These are phyloP conservation scores for Pseudogymnoascus sp. DNA, from an alignment of 2,329 filamentous ascomycete species.

Conservation along the genomic window DNA sequence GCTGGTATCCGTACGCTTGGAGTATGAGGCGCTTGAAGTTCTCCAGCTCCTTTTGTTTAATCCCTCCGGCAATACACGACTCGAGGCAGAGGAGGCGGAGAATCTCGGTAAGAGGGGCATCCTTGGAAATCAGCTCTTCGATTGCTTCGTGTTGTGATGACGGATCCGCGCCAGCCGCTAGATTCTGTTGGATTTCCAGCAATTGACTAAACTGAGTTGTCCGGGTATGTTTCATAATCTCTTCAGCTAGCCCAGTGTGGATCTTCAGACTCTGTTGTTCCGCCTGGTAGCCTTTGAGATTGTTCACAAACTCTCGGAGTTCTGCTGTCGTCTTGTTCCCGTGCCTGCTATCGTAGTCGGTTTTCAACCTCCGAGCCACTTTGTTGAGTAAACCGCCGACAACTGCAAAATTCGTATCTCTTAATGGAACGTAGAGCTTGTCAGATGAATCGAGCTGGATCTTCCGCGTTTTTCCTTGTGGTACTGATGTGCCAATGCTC, in stretches of 20 bases:
- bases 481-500: slow-evolving; percentile 47
- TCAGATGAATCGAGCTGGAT: slow-evolving; percentile 85
- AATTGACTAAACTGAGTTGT: slow-evolving; percentile 82
- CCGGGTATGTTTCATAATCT: slow-evolving; percentile 87
- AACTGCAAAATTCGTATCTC: slow-evolving; percentile 91
- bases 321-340: slow-evolving; percentile 82
- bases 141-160: slow-evolving; percentile 83
- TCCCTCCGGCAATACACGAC: slow-evolving; percentile 79
- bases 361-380: slow-evolving; percentile 76
- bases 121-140: slow-evolving; percentile 87
- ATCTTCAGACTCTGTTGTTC: slow-evolving; percentile 90
- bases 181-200: slow-evolving; percentile 90
- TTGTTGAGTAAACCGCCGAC: slow-evolving; percentile 85
- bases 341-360: slow-evolving; percentile 82
- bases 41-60: slow-evolving; percentile 83
- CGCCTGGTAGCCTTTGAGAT: slow-evolving; percentile 82
- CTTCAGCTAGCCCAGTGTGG: slow-evolving; percentile 86
- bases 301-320: slow-evolving; percentile 89
- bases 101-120: slow-evolving; percentile 71
- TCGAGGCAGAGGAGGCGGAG: slow-evolving; percentile 84
- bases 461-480: slow-evolving; percentile 70
- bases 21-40: slow-evolving; percentile 80
- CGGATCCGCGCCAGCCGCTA: slow-evolving; percentile 83
- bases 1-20: slow-evolving; percentile 91
- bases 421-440: slow-evolving; percentile 76